phyloP scores from a whole-genome alignment of 2,329 filamentous ascomycete species.

The Beauveria sp. region DNA sequence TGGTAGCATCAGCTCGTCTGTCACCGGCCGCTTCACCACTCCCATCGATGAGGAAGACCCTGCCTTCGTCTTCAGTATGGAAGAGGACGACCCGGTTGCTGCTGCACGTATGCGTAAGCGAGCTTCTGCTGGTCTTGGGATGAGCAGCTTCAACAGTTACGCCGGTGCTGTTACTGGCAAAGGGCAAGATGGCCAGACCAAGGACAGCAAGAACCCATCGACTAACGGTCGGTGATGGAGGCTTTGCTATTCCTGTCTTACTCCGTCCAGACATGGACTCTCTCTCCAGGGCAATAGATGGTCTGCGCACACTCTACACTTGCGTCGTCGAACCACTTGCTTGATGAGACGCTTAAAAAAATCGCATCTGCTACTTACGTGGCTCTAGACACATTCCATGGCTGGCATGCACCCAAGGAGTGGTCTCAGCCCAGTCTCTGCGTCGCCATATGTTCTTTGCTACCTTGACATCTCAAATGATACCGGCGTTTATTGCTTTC shows the following conservation, averaged over 20 bases:
- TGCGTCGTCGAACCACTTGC: neutral
- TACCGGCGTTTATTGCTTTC: conserved; percentile 1
- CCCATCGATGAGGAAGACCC: conserved; percentile 59
- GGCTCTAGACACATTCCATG: neutral
- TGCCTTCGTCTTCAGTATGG: conserved; percentile 59
- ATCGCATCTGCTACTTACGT: neutral
- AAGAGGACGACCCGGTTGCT: conserved; percentile 47
- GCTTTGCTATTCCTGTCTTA: neutral
- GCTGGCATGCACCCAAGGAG: neutral
- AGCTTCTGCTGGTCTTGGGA: conserved; percentile 35
- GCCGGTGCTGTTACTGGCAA: conserved; percentile 28
- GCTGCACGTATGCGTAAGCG: conserved; percentile 41
- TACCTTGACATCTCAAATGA: neutral
- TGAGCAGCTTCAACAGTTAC: conserved; percentile 34
- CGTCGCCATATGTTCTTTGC: neutral
- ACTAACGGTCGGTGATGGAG: conserved; percentile 21
- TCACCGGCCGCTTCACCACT: conserved; percentile 52
- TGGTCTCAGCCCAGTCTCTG: neutral
- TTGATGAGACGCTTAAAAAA: neutral
- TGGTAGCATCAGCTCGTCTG: conserved; percentile 47
- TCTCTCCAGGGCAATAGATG: neutral
- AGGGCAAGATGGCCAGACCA: conserved; percentile 18
- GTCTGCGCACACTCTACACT: neutral
- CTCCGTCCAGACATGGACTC: neutral
- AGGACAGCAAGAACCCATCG: conserved; percentile 21